Conservation (phyloP, 2,329 filamentous ascomycete species). For the Colletotrichum sp. region DNA sequence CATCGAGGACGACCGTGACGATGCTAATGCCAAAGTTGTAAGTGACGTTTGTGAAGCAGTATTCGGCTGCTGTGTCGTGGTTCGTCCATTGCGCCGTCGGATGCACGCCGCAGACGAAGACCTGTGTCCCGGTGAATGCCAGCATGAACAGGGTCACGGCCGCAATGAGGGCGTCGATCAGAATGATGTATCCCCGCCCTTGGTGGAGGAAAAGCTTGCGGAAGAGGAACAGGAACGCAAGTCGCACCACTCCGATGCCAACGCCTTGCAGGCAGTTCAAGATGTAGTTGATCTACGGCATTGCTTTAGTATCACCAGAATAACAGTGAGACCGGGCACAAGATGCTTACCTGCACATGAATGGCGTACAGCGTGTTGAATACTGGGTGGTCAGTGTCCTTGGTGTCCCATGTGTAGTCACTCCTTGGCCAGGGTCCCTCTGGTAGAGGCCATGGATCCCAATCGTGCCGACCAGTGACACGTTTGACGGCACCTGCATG, state of each 20-base stretch:
- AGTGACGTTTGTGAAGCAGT: not conserved
- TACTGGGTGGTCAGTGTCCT: not conserved
- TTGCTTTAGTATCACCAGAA: not conserved
- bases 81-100: not conserved
- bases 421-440: constrained; percentile 3
- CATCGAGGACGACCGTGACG: not conserved
- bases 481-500: not conserved
- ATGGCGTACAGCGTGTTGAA: not conserved
- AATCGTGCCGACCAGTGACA: constrained; percentile 4
- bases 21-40: not conserved
- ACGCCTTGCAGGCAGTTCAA: not conserved
- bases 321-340: no score
- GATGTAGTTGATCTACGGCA: not conserved
- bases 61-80: not conserved
- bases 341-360: not conserved
- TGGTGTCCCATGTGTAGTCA: not conserved
- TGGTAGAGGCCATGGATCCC: not conserved
- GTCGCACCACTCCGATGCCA: not conserved
- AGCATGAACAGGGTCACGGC: not conserved
- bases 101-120: not conserved
- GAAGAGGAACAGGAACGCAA: constrained; percentile 6
- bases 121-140: not conserved
- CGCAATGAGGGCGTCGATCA: not conserved
- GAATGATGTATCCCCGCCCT: not conserved
- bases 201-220: not conserved